Evolutionary conservation across 1,139 yeast species (phyloP).

Genomic region (Pichia sp.): DNA sequence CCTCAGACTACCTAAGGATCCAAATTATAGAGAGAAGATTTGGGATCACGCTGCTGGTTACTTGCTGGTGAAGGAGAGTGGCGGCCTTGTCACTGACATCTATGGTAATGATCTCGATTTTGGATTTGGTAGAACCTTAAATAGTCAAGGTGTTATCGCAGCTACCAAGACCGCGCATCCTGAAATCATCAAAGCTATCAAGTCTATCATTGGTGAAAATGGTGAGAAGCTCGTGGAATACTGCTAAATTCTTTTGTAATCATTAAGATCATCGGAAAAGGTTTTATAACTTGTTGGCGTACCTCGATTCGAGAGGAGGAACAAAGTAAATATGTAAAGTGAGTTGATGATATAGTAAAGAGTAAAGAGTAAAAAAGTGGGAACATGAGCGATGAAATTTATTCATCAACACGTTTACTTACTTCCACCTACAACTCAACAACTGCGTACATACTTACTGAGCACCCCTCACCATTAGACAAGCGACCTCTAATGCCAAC

Average conservation of each 20-base stretch:
- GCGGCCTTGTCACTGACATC: conserved; percentile 86
- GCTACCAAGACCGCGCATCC: conserved; percentile 60
- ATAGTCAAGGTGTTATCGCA: conserved; percentile 89
- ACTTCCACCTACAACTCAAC: no score
- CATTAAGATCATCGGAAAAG: no score
- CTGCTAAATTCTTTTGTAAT: conserved; percentile 9
- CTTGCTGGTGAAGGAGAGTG: conserved; percentile 78
- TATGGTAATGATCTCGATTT: conserved; percentile 69
- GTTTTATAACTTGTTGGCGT: no score
- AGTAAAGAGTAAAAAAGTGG: no score
- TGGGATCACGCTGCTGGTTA: conserved; percentile 99
- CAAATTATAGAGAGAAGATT: conserved; percentile 79
- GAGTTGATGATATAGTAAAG: no score
- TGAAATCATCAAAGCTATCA: conserved; percentile 56
- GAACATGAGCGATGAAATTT: no score
- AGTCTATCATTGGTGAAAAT: conserved; percentile 26
- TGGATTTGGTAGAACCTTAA: conserved; percentile 76
- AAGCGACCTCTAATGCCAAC: no score
- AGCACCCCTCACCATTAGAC: no score
- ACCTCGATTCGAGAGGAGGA: no score
- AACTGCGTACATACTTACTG: no score
- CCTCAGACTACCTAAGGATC: conserved; percentile 74
- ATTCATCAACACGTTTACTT: no score
- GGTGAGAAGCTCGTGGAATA: conserved; percentile 25
- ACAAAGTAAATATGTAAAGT: no score